phyloP scores from a whole-genome alignment of 805 yeast species.

The Barnettozyma salicaria region DNA sequence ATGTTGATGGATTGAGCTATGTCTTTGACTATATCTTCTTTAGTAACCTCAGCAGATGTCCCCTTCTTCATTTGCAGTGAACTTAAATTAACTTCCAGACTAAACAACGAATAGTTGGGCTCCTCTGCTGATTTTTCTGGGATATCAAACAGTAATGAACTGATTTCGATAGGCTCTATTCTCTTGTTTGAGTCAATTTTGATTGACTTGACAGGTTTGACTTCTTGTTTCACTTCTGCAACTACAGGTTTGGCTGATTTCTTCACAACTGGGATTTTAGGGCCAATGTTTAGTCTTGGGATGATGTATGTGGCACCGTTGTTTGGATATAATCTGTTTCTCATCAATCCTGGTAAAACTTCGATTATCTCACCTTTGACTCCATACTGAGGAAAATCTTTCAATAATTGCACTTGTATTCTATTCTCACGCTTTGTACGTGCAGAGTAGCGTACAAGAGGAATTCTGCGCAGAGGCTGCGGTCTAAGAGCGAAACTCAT shows the following conservation, averaged over 20 bases:
- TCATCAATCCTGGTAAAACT: conserved; percentile 78
- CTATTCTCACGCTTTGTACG: conserved; percentile 45
- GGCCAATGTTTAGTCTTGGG: conserved; percentile 19
- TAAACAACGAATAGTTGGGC: conserved; percentile 20
- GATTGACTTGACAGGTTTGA: conserved; percentile 8
- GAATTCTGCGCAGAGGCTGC: conserved; percentile 18
- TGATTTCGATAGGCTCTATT: conserved; percentile 16
- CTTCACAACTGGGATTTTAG: conserved; percentile 25
- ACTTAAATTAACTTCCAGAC: conserved; percentile 18
- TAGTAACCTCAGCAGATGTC: conserved; percentile 9
- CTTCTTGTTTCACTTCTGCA: conserved; percentile 4
- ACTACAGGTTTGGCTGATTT: conserved; percentile 12
- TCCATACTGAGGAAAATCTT: conserved; percentile 60
- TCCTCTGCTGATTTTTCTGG: conserved; percentile 11
- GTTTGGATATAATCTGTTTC: conserved; percentile 62
- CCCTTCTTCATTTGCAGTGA: conserved; percentile 4
- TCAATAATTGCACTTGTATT: conserved; percentile 69
- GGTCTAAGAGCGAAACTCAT: conserved; percentile 13
- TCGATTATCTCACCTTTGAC: conserved; percentile 63
- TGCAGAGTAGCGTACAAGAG: conserved; percentile 39
- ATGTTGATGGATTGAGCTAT: conserved; percentile 14
- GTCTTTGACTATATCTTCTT: conserved; percentile 9
- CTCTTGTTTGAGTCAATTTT: conserved; percentile 5
- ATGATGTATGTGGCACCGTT: conserved; percentile 72
- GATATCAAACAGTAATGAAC: conserved; percentile 20